These are phyloP conservation scores for Tetrapyrgos nigripes DNA, from an alignment of 1,284 basidiomycete genomes.

Conservation along the genomic window DNA sequence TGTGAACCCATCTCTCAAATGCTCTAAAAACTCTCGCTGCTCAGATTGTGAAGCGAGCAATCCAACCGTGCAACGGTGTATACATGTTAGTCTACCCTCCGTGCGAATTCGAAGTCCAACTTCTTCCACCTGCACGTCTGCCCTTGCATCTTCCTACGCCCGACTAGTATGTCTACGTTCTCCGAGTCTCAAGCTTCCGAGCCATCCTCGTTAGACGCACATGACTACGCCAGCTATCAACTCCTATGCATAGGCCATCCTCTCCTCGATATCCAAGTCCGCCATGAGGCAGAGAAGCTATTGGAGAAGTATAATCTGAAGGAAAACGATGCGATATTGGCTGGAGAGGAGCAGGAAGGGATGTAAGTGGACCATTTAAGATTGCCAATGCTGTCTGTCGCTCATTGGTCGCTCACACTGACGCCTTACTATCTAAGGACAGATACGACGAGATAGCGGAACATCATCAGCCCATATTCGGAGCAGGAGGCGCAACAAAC, in stretches of 20 bases:
- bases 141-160: no score
- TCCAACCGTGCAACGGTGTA: no score
- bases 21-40: no score
- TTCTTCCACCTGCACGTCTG: no score
- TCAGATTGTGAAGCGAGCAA: no score
- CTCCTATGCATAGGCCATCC: conserved; percentile 74
- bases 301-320: conserved; percentile 93
- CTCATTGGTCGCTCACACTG: not conserved
- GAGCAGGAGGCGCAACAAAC: conserved; percentile 97
- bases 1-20: no score
- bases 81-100: no score
- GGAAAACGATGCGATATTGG: conserved; percentile 96
- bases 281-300: conserved; percentile 65
- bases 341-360: conserved; percentile 85
- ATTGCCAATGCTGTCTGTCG: no score
- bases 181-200: no score
- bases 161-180: no score
- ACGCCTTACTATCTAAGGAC: not conserved
- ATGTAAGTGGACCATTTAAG: conserved; percentile 64
- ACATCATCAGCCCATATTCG: conserved; percentile 84
- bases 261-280: conserved; percentile 77
- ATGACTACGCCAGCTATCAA: not conserved
- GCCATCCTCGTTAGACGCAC: no score
- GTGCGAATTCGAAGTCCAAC: no score
- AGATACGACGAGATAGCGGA: conserved; percentile 88